Percentiles rank a stretch among this genome's conserved stretches.
Evolutionary conservation across 345 rosid genomes (phyloP).

Genomic region (Kandelia obovata): DNA sequence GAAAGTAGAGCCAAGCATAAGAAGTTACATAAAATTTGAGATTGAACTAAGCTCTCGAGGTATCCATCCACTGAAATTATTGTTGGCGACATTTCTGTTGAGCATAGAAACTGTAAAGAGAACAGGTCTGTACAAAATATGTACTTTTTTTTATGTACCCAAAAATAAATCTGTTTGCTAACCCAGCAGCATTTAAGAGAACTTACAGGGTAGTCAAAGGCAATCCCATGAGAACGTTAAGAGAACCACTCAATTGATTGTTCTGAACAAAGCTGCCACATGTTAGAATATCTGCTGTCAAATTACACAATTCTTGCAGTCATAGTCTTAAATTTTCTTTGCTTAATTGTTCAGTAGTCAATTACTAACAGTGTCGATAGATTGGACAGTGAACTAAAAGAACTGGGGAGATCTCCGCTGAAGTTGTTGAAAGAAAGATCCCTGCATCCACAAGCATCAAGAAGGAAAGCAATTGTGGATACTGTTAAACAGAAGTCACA

Average conservation of each 20-base stretch:
- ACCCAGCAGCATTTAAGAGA: constrained; percentile 5
- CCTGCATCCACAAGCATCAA: constrained; percentile 39
- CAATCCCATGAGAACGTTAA: constrained; percentile 53
- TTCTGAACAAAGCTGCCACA: constrained; percentile 75
- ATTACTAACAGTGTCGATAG: constrained; percentile 73
- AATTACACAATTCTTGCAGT: constrained; percentile 4
- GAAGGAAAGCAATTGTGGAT: background rate
- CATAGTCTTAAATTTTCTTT: background rate
- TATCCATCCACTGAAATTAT: constrained; percentile 85
- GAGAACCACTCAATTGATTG: constrained; percentile 83
- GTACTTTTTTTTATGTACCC: background rate
- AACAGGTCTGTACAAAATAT: background rate
- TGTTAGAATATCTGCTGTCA: constrained; percentile 21
- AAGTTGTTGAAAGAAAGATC: constrained; percentile 92
- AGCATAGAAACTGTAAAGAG: constrained; percentile 20
- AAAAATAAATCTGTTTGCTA: background rate
- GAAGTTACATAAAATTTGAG: constrained; percentile 64
- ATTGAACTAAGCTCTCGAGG: constrained; percentile 70
- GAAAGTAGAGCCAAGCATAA: background rate
- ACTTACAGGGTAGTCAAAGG: constrained; percentile 84
- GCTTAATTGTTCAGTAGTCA: background rate
- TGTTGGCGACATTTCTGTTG: constrained; percentile 87
- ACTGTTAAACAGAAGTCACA: background rate
- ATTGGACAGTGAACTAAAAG: constrained; percentile 59
- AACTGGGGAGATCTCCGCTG: constrained; percentile 81